Base-by-base conservation (phyloP, 345 rosid genomes). In the Salix dunnii region DNA sequence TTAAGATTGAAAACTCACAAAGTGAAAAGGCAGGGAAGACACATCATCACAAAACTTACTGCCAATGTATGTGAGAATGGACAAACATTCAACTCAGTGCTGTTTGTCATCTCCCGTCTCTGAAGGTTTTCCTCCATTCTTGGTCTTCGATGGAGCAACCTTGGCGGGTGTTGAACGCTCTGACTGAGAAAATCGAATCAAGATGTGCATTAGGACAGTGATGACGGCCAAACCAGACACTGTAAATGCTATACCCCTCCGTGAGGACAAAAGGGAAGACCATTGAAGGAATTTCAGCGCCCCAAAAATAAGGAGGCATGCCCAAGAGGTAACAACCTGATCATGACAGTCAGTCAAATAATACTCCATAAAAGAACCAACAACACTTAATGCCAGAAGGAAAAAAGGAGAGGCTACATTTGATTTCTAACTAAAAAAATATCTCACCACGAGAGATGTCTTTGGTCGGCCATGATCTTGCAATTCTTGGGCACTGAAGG, bases 141-240 rank as follows among this genome's bases (percentile, higher is more conserved):
- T 91, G 75, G 87, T 82, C 79, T 89, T 90, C 21, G 89, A 83
- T 31, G 93, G 96, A 25, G 86, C 87, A 20, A 90, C 87, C 81
- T 74, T 74, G 68, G 81, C 81, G 23, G 81, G 81, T 35, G 81
- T 78, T 25, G 84, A 82, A 20, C 53, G 84, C 70, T 82, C 84
- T 27, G 84, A 74, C 73, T 82, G 84, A 7, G 79, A 78, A 51
- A 71, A 82, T 18, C 81, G 81, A 42, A 82, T 82, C 78, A 82
- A 71, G 23, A 78, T 72, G 25, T 82, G 78, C 84, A 78, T 82
- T 16, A 82, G 76, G 31, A 74, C 33, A 18, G 84, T 74, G 7
- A 82, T 70, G 14, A 74, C 23, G 1, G 70, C 81, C 31, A 82
- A 38, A 18, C 74, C 28, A n/a, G 65, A 67, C 28, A 58, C 62